A percentile compares a stretch with the other conserved stretches of the same genome.
Conservation (phyloP, 371 early-diverging fungal species). For the Rhizopus sp. region DNA sequence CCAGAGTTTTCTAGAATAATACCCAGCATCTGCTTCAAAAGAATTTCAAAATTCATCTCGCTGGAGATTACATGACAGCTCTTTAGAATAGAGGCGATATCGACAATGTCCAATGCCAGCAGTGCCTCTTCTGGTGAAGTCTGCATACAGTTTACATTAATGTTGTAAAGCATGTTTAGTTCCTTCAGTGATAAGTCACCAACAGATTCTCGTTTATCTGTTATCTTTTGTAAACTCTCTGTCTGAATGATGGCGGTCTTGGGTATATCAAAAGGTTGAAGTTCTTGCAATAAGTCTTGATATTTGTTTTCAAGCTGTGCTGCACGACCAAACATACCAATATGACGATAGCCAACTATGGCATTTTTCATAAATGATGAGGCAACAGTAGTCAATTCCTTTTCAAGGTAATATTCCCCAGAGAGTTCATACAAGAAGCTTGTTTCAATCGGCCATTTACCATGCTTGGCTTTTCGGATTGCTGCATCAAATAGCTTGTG, state of each 20-base stretch:
- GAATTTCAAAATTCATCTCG: conserved; percentile 55
- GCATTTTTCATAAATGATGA: conserved; percentile 37
- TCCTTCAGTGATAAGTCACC: conserved; percentile 10
- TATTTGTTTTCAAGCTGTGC: conserved; percentile 25
- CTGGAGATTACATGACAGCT: conserved; percentile 55
- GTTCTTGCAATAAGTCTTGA: conserved; percentile 4
- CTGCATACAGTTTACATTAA: conserved; percentile 11
- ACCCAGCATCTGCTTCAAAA: conserved; percentile 54
- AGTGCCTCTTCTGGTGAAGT: conserved; percentile 43
- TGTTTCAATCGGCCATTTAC: conserved; percentile 38
- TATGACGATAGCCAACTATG: conserved; percentile 30
- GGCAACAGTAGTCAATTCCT: conserved; percentile 30
- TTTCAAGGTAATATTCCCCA: conserved; percentile 39
- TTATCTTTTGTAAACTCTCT: conserved; percentile 16
- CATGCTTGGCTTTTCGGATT: conserved; percentile 39
- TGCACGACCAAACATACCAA: conserved; percentile 43
- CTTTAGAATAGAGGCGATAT: conserved; percentile 51
- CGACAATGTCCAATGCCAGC: conserved; percentile 46
- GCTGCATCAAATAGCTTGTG: conserved; percentile 40
- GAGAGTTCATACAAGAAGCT: conserved; percentile 41
- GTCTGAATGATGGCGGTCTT: conserved; percentile 32
- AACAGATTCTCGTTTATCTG: conserved; percentile 16
- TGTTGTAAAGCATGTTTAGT: neutral
- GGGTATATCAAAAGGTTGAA: neutral
- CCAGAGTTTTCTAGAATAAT: conserved; percentile 53